Conservation (phyloP, 2,329 filamentous ascomycete genomes). For the Colletotrichum graminicola region DNA sequence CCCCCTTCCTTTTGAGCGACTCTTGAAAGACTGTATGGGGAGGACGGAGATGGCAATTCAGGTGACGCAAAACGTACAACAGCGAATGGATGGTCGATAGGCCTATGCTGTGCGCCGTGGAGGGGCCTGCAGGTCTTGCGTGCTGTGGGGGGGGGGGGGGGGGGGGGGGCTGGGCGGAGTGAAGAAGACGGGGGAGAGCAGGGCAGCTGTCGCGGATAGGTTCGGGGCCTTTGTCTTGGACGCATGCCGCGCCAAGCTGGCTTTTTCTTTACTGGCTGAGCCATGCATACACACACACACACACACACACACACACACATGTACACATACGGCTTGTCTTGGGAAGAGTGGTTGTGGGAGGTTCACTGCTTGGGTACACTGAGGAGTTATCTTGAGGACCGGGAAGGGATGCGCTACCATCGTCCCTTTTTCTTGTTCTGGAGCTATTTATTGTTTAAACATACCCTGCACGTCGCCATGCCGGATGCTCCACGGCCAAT, state of each 20-base stretch:
- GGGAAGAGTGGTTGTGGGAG: not conserved
- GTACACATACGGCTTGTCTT: not conserved
- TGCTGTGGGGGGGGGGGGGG: slow-evolving; percentile 13
- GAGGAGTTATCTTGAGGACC: not conserved
- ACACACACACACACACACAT: not conserved
- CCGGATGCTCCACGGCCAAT: not conserved
- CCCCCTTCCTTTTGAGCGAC: not conserved
- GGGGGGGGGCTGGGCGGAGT: not conserved
- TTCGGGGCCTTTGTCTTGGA: not conserved
- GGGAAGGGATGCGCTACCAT: not conserved
- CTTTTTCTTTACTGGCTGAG: not conserved
- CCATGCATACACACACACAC: not conserved
- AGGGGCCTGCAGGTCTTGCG: slow-evolving; percentile 23
- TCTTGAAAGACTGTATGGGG: slow-evolving; percentile 7
- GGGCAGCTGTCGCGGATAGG: not conserved
- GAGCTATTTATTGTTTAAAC: not conserved
- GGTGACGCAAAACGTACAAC: slow-evolving; percentile 13
- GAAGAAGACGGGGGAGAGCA: not conserved
- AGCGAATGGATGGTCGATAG: slow-evolving; percentile 10
- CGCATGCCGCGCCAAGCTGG: slow-evolving; percentile 7
- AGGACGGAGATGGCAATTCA: slow-evolving; percentile 14
- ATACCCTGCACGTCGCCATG: not conserved
- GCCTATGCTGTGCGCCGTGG: slow-evolving; percentile 20
- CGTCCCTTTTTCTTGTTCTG: not conserved
- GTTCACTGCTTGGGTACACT: not conserved